Conservation (phyloP, 1,139 yeast genomes). For the Lodderomyces oxycetoniae region DNA sequence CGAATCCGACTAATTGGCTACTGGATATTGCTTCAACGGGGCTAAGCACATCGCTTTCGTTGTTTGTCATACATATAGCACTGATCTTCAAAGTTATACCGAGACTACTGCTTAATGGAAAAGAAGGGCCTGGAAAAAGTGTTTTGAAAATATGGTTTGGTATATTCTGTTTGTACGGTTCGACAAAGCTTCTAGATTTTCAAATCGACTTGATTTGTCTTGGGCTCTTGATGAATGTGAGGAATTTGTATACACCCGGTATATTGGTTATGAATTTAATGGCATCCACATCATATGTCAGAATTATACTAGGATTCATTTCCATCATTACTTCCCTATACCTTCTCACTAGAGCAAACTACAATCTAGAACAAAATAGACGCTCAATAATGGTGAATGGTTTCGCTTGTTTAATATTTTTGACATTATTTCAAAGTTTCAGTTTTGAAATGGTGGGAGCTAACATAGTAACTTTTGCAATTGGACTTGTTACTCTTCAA, state of each 20-base stretch:
- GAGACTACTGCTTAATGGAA: too few species aligned
- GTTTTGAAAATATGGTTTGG: too few species aligned
- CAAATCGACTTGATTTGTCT: conserved; percentile 18
- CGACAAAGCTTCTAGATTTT: too few species aligned
- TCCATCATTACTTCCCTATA: conserved; percentile 5
- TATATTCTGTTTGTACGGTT: too few species aligned
- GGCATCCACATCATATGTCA: conserved; percentile 3
- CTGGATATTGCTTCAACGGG: too few species aligned
- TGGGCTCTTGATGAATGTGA: conserved; percentile 26
- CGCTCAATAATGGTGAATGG: conserved; percentile 4
- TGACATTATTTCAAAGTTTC: conserved; percentile 4
- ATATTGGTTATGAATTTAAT: conserved; percentile 21
- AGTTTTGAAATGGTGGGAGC: conserved; percentile 23
- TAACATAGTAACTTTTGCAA: conserved; percentile 20
- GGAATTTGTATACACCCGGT: conserved; percentile 24
- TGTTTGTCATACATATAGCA: too few species aligned
- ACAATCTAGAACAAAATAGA: conserved; percentile 6
- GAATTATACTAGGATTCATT: conserved; percentile 7
- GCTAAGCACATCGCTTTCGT: too few species aligned
- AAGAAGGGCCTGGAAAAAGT: too few species aligned
- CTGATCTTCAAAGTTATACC: too few species aligned
- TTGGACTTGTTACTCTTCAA: conserved; percentile 24
- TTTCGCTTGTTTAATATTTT: too few species aligned
- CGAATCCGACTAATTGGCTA: too few species aligned
- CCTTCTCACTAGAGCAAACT: conserved; percentile 6